Evolutionary conservation across 305 asterid species (phyloP), one percentile per base, ranked within the genome.

Genomic region (Fraxinus ornus): DNA sequence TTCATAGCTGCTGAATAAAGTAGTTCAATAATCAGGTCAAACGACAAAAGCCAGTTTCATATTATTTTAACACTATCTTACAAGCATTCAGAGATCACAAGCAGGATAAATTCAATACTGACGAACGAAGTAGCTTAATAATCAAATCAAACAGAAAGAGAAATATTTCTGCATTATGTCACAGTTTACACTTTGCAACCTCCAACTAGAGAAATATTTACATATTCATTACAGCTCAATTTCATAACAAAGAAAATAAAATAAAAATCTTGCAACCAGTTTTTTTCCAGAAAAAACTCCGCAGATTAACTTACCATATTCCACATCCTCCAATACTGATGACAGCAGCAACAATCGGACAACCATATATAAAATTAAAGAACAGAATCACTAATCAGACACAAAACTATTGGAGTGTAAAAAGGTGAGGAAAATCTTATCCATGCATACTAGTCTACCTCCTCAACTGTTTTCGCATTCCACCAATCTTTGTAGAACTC

Each of bases 401-500:
- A 66, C 37, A 55, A 89, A 49, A 78, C 2, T 12, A 21, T 62
- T 49, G 83, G 21, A 30, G 68, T 28, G 60, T 62, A 78, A 79
- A 60, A 39, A 72, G 60, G 19, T 68, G 57, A 36, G 15, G 32
- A 28, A 68, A 28, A n/a, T n/a, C 81, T 78, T 75, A 24, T 26
- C 17, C 36, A 17, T 30, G 84, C 70, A 62, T 5, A 72, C 36
- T 52, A 41, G 80, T 13, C 66, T 89, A 94, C 99, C 98, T 97
- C 98, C 82, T 94, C 99, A 75, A 97, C 91, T 15, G 98, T 93
- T 88, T 89, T 92, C 73, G 97, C 99, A 85, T 97, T 97, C 99
- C 98, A 97, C 99, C 98, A 97, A 88, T 94, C 99, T 90, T 94
- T 94, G 87, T 97, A 97, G 87, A 97, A 97, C 89, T 97, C 98